Conservation (phyloP, 148 eudicot species). For the Camellia sinensis region DNA sequence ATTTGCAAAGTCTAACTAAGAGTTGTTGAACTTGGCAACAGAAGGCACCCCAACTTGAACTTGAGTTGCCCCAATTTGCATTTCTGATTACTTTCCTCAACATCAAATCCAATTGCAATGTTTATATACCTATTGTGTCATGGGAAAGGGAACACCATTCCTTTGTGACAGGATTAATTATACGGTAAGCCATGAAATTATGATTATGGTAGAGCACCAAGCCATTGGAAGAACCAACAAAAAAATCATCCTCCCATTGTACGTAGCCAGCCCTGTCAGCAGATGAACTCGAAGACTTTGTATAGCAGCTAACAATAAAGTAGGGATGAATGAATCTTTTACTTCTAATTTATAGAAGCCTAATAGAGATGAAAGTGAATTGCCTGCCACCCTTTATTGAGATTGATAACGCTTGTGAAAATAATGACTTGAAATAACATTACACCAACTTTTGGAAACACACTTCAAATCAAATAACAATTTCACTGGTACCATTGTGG, state of each 20-base stretch:
- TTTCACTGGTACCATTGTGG: not conserved
- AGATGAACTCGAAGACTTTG: not conserved
- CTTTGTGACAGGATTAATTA: not conserved
- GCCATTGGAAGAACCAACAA: slow-evolving; percentile 8
- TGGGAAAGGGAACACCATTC: not conserved
- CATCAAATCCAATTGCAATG: not conserved
- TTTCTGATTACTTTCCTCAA: not conserved
- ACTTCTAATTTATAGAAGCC: not conserved
- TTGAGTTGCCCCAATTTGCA: not conserved
- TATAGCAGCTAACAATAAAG: too few species aligned
- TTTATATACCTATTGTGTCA: not conserved
- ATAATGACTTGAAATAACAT: not conserved
- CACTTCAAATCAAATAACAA: not conserved
- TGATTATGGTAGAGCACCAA: not conserved
- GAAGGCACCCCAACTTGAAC: not conserved
- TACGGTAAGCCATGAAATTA: not conserved
- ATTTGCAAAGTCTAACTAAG: not conserved
- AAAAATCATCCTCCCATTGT: not conserved
- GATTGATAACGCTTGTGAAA: not conserved
- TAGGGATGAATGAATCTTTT: not conserved
- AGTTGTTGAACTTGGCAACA: not conserved
- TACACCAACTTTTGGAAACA: not conserved
- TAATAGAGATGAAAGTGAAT: not conserved
- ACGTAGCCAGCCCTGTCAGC: not conserved
- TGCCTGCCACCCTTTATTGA: not conserved